These are phyloP conservation scores for Phaffomyces opuntiae DNA, from an alignment of 805 yeast species.

Conservation along the genomic window DNA sequence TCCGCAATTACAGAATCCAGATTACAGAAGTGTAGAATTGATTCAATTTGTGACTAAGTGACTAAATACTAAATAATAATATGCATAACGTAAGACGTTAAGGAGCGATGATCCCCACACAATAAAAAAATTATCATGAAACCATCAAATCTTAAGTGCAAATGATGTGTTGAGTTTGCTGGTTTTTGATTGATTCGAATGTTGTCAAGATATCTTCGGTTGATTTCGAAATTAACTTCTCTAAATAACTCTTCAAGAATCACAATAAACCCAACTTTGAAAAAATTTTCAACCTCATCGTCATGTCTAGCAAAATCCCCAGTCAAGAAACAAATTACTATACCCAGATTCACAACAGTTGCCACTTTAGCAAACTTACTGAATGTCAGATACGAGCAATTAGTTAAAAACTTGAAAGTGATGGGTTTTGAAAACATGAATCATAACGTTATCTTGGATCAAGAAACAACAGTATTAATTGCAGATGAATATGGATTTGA, in stretches of 20 bases:
- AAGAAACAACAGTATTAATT: slow-evolving; percentile 77
- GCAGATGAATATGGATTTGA: slow-evolving; percentile 86
- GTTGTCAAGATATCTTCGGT: neutral
- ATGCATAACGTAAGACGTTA: too few species aligned
- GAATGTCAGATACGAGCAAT: slow-evolving; percentile 52
- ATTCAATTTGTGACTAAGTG: too few species aligned
- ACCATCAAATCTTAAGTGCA: too few species aligned
- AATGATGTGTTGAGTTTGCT: too few species aligned
- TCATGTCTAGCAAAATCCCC: neutral
- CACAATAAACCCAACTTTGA: neutral
- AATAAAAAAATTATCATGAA: too few species aligned
- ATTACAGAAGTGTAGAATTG: too few species aligned
- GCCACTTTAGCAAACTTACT: slow-evolving; percentile 71
- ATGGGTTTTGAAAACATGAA: slow-evolving; percentile 69
- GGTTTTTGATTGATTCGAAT: neutral
- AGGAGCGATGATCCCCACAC: too few species aligned
- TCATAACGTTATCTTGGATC: slow-evolving; percentile 75
- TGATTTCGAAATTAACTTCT: too few species aligned
- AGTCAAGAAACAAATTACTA: slow-evolving; percentile 21
- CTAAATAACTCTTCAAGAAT: too few species aligned
- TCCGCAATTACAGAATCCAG: too few species aligned
- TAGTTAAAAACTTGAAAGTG: slow-evolving; percentile 49
- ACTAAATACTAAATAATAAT: too few species aligned
- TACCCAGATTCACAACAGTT: slow-evolving; percentile 77
- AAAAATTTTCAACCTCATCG: neutral